phyloP scores from a whole-genome alignment of 352 stramenopile genomes.

The Halophytophthora batemanensis region DNA sequence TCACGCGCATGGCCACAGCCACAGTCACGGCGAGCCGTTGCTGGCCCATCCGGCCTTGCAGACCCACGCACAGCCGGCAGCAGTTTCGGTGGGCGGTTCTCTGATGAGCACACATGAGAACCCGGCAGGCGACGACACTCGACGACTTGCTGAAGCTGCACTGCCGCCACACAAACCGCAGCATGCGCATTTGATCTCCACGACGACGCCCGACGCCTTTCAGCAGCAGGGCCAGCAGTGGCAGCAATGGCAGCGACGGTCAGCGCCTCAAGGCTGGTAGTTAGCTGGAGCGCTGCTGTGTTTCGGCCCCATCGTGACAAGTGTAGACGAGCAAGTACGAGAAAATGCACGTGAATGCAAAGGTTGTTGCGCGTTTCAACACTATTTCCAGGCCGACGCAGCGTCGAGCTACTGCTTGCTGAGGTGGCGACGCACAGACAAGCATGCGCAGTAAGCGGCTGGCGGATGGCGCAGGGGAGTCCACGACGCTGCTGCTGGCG shows the following conservation, averaged over 20 bases:
- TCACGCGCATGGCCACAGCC: conserved; percentile 22
- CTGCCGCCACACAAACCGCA: conserved; percentile 10
- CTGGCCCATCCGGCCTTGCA: conserved; percentile 14
- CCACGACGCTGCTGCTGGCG: conserved; percentile 18
- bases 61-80: conserved; percentile 17
- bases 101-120: conserved; percentile 68
- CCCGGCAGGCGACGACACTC: conserved; percentile 49
- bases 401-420: too few relatives aligned
- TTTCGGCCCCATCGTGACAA: too few relatives aligned
- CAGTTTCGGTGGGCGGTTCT: conserved; percentile 10
- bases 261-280: too few relatives aligned
- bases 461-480: conserved; percentile 6
- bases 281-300: too few relatives aligned
- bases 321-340: too few relatives aligned
- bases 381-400: too few relatives aligned
- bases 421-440: too few relatives aligned
- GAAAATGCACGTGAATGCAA: too few relatives aligned
- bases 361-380: too few relatives aligned
- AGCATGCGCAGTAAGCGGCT: not conserved
- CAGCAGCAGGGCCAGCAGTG: too few relatives aligned
- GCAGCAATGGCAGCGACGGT: too few relatives aligned
- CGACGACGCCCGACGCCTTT: too few relatives aligned
- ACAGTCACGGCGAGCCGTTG: conserved; percentile 9
- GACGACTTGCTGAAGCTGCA: conserved; percentile 4
- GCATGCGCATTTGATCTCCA: conserved; percentile 2